These are phyloP conservation scores for Raffaelea ambrosiae DNA, from an alignment of 2,329 filamentous ascomycete species.

Conservation along the genomic window DNA sequence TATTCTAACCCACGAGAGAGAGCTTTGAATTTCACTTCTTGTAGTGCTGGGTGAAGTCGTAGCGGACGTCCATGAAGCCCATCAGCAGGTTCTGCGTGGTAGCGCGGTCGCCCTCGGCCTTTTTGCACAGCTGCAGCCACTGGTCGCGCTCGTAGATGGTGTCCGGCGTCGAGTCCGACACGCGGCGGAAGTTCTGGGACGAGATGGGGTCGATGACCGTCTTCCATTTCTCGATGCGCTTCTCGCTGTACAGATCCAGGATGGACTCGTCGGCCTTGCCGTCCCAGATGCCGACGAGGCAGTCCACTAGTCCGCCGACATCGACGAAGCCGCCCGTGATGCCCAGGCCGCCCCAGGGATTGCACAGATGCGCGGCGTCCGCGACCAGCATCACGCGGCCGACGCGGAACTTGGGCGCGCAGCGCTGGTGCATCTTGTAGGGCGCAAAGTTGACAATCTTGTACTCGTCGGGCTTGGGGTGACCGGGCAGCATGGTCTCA, in stretches of 20 bases:
- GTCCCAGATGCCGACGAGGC: constrained; percentile 38
- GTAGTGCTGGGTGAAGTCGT: constrained; percentile 38
- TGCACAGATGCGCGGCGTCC: constrained; percentile 51
- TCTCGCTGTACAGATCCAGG: constrained; percentile 35
- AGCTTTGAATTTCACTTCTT: too few relatives aligned
- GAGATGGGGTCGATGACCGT: constrained; percentile 34
- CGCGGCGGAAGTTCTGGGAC: constrained; percentile 33
- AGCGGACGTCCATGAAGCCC: constrained; percentile 26
- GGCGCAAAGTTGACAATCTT: constrained; percentile 47
- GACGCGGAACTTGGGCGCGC: constrained; percentile 47
- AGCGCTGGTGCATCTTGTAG: constrained; percentile 54
- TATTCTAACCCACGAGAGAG: background rate
- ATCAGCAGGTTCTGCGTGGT: constrained; percentile 26
- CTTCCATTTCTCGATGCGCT: constrained; percentile 36
- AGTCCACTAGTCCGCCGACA: constrained; percentile 52
- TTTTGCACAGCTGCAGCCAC: constrained; percentile 28
- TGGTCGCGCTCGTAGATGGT: constrained; percentile 29
- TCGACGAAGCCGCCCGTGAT: constrained; percentile 59
- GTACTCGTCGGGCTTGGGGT: constrained; percentile 50
- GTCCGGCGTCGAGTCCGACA: constrained; percentile 30
- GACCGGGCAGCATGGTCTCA: constrained; percentile 48
- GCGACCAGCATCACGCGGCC: constrained; percentile 49
- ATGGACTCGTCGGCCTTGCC: constrained; percentile 33
- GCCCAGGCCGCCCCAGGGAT: constrained; percentile 50
- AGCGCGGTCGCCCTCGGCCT: constrained; percentile 23